These are phyloP conservation scores for Exophiala aquamarina DNA, from an alignment of 2,329 filamentous ascomycete genomes.

Conservation along the genomic window DNA sequence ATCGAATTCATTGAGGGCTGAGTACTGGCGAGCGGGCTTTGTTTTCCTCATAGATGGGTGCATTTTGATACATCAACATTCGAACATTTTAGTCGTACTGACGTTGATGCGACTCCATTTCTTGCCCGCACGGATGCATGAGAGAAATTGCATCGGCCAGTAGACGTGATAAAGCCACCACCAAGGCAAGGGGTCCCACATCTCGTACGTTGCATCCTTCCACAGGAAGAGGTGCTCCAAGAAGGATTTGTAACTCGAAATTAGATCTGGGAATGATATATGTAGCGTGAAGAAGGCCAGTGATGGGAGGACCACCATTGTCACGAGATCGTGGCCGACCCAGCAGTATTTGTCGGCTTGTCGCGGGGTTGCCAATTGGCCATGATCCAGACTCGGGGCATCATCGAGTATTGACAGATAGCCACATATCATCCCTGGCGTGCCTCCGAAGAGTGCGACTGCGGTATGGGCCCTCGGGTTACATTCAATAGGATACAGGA, in stretches of 20 bases:
- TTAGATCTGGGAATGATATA: not conserved
- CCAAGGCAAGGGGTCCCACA: constrained; percentile 52
- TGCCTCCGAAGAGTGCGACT: constrained; percentile 57
- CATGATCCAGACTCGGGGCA: not conserved
- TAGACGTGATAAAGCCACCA: constrained; percentile 55
- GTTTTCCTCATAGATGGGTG: too few species aligned
- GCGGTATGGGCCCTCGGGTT: constrained; percentile 71
- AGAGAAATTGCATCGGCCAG: constrained; percentile 52
- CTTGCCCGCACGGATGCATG: constrained; percentile 44
- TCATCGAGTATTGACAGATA: constrained; percentile 52
- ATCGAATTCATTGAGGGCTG: too few species aligned
- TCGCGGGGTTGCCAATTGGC: constrained; percentile 16
- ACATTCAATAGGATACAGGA: constrained; percentile 67
- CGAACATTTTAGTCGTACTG: constrained; percentile 63
- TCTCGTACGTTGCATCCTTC: constrained; percentile 51
- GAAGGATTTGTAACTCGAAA: constrained; percentile 33
- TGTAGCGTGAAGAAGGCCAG: constrained; percentile 37
- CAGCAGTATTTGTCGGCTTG: constrained; percentile 54
- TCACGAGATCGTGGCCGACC: constrained; percentile 65
- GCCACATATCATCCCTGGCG: constrained; percentile 43
- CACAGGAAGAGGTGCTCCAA: constrained; percentile 45
- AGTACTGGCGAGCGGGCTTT: too few species aligned
- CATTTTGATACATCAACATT: constrained; percentile 20
- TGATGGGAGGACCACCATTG: constrained; percentile 51
- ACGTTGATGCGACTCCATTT: constrained; percentile 68